Base-by-base conservation (phyloP, 768 basidiomycete genomes). In the Suillus weaverae region DNA sequence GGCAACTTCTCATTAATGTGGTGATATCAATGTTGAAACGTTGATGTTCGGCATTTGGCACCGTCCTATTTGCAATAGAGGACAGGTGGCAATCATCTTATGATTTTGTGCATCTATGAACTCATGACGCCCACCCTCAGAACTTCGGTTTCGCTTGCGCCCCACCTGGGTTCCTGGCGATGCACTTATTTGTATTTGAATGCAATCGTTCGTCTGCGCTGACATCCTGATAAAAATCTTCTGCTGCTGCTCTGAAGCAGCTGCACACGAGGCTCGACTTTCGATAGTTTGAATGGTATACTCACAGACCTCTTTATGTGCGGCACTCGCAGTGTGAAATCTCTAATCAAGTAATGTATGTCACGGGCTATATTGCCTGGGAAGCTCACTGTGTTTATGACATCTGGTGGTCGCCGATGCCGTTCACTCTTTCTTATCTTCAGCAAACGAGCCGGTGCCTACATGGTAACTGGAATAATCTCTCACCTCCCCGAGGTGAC, bases 141-240 rank as follows among this genome's bases (percentile, higher is more conserved):
- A 7, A 76, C 81, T 65, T 77, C 76, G 64, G 73, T 81, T 16
- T 83, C 11, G 14, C 22, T 48, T 22, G 46, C 11, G n/a, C 11
- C 11, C 11, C 46, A 14, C 51, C 78, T 30, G 72, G 74, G 69
- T 83, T 83, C 72, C 67, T 77, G 38, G 62, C 69, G 38, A 65
- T 76, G 30, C 77, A 77, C 60, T 70, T 83, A 67, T 54, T 77
- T 54, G 71, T 74, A 33, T 79, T 77, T 8, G 73, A 77, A 51
- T 66, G 63, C 43, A 72, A 76, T 61, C 63, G 67, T 3, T 71
- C 71, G 14, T 67, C 62, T 26, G 70, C 76, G 65, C 67, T 70
- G 75, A 73, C 63, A 75, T 72, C 36, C 39, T 13, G 10, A 11
- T 6, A 16, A 32, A 11, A 5, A 18, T 53, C 32, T 33, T 33